These are phyloP conservation scores for Talaromyces pinophilus DNA, from an alignment of 2,329 filamentous ascomycete species.

Conservation along the genomic window DNA sequence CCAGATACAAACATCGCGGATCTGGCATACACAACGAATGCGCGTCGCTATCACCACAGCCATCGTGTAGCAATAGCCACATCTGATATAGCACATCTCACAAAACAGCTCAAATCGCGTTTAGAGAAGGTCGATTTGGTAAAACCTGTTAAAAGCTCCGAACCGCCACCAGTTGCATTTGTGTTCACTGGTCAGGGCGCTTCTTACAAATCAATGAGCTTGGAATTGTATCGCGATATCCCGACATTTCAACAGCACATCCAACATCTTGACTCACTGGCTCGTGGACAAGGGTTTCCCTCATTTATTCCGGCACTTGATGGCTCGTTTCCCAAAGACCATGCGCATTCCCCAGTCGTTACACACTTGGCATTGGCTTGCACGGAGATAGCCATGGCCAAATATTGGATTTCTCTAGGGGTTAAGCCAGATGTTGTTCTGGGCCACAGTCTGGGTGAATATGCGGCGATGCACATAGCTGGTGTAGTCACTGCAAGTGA, in stretches of 20 bases:
- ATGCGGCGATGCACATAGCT: conserved; percentile 39
- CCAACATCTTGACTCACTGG: conserved; percentile 32
- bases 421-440: conserved; percentile 31
- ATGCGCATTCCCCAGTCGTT: conserved; percentile 27
- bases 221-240: conserved; percentile 32
- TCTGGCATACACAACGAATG: conserved; percentile 68
- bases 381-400: conserved; percentile 46
- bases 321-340: conserved; percentile 22
- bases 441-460: conserved; percentile 44
- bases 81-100: conserved; percentile 26
- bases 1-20: conserved; percentile 53
- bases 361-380: conserved; percentile 45
- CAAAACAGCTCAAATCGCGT: conserved; percentile 18
- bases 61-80: conserved; percentile 30
- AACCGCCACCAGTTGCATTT: conserved; percentile 33
- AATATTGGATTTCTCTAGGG: conserved; percentile 36
- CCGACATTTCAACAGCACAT: conserved; percentile 35
- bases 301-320: conserved; percentile 31
- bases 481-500: conserved; percentile 41
- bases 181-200: conserved; percentile 38
- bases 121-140: conserved; percentile 6
- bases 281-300: conserved; percentile 34
- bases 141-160: conserved; percentile 7
- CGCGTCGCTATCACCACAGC: conserved; percentile 50
- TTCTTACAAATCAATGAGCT: conserved; percentile 30